Evolutionary conservation across 306 rosid genomes (phyloP).

Genomic region (Cajanus cajan): DNA sequence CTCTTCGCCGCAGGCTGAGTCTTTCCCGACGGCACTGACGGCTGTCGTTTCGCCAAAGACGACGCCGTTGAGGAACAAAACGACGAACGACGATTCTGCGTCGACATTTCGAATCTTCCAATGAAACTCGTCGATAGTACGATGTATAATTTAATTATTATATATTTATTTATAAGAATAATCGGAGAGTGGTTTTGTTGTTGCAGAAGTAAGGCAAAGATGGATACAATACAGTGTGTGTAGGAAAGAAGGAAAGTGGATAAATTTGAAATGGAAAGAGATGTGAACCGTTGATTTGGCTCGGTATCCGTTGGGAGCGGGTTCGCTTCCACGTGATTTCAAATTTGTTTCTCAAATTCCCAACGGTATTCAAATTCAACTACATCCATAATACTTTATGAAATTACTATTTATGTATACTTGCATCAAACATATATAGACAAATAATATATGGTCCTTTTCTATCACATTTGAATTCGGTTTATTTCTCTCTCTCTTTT

Average conservation of each 20-base stretch:
- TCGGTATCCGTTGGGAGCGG: background rate
- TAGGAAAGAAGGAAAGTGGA: background rate
- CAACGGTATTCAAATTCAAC: background rate
- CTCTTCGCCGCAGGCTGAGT: constrained; percentile 50
- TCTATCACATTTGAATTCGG: no score
- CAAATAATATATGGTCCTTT: no score
- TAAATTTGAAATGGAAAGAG: background rate
- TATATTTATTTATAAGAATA: background rate
- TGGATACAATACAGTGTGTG: no score
- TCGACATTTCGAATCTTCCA: constrained; percentile 30
- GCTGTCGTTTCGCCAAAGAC: constrained; percentile 65
- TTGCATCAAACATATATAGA: background rate
- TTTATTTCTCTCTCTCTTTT: background rate
- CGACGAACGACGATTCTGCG: constrained; percentile 67
- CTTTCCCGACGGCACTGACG: constrained; percentile 43
- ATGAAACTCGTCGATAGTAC: no score
- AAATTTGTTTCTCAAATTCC: background rate
- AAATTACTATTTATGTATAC: no score
- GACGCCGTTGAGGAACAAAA: constrained; percentile 61
- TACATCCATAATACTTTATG: no score
- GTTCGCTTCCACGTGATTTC: background rate
- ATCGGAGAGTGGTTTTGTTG: background rate
- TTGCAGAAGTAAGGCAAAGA: no score
- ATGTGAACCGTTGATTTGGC: background rate
- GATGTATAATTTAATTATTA: no score